Base-by-base conservation (phyloP, 371 early-diverging fungal genomes). In the Haplosporangium sp. region DNA sequence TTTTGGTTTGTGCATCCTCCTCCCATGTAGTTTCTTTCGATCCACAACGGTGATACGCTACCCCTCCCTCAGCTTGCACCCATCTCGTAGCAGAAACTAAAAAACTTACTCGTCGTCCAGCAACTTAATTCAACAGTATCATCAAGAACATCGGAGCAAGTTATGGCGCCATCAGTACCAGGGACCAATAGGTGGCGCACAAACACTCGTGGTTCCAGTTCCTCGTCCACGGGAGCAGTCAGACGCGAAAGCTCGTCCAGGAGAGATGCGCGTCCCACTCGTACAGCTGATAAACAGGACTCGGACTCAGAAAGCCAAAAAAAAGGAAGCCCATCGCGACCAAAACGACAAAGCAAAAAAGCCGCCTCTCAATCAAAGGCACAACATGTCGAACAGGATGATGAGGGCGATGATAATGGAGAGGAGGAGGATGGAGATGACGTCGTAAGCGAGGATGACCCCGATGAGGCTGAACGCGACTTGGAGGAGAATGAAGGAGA, bases 401-500 rank as follows among this genome's bases (percentile, higher is more conserved):
- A 20, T 18, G 55, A 60, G 18, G 56, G 46, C 4, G 42, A 56
- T 0, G 48, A 48, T 0, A 53, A 40, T 3, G 53, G 53, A 6
- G 41, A 59, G 10, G 59, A 59, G 20, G 50, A 42, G 16, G 37
- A 40, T 9, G 47, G 37, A 1, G 46, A 38, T 1, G 58, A 59
- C 8, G 69, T 21, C 4, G 54, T 38, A 1, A 47, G 36, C 18
- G 41, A 62, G 37, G 69, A 57, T 38, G n/a, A 16, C 4, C 21
- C 0, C 20, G 21, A 50, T 36, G 67, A 57, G 4, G 54, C 29
- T 40, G 69, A 64, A 11, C 52, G 45, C 42, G 62, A 61, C 38
- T 43, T 53, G 55, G 87, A 84, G 47, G 88, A 86, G 14, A 73
- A 58, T 12, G 89, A 90, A 41, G 83, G 83, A 46, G 90, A 89